Conservation (phyloP, 768 basidiomycete genomes). For the Vishniacozyma victoriae region DNA sequence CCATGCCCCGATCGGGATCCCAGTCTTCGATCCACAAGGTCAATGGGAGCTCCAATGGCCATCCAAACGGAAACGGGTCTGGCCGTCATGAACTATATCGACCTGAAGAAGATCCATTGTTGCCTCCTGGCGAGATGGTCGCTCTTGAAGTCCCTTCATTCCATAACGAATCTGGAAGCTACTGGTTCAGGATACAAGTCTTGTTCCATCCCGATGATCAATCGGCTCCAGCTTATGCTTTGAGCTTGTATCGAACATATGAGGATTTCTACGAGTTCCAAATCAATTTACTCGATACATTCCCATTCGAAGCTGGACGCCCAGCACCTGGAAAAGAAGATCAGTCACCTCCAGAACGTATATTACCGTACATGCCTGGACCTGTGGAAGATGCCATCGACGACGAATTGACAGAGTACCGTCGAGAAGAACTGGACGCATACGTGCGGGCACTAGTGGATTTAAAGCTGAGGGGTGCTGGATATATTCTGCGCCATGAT, state of each 20-base stretch:
- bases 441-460: constrained; percentile 77
- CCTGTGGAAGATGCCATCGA: constrained; percentile 72
- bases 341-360: constrained; percentile 53
- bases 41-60: constrained; percentile 1
- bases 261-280: constrained; percentile 99
- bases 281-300: constrained; percentile 73
- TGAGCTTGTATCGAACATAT: constrained; percentile 89
- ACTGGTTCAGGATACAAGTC: constrained; percentile 94
- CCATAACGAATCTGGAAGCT: constrained; percentile 91
- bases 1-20: constrained; percentile 12
- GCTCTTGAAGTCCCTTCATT: constrained; percentile 90
- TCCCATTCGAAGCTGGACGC: constrained; percentile 87
- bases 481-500: constrained; percentile 72
- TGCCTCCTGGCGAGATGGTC: constrained; percentile 64
- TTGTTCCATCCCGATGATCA: constrained; percentile 75
- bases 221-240: constrained; percentile 51
- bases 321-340: constrained; percentile 23
- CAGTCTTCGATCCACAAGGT: constrained; percentile 9
- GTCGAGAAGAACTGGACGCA: constrained; percentile 77
- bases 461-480: constrained; percentile 59
- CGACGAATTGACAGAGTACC: constrained; percentile 67
- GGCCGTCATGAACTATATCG: constrained; percentile 16
- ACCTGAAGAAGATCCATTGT: constrained; percentile 31
- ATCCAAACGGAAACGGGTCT: background rate
- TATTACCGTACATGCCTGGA: constrained; percentile 96